phyloP scores from a whole-genome alignment of 805 yeast genomes.

The Komagataella pseudopastoris region DNA sequence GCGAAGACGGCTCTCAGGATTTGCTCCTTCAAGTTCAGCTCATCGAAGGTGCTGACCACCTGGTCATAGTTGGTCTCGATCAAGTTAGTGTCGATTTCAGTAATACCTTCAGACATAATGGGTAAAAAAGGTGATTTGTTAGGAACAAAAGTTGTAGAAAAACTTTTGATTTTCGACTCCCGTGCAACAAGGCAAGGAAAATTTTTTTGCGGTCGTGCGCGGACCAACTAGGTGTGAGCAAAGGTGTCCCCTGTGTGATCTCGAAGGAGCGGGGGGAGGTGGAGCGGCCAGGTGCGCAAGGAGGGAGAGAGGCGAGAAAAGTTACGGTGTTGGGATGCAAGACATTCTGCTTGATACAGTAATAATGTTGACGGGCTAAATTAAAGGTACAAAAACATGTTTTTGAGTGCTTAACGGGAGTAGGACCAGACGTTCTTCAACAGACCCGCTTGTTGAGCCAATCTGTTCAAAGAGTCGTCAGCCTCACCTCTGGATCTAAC shows the following conservation, averaged over 20 bases:
- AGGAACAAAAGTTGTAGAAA: not conserved
- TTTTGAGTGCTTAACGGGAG: constrained; percentile 48
- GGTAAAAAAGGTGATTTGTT: not conserved
- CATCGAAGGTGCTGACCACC: constrained; percentile 65
- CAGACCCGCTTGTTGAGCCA: constrained; percentile 97
- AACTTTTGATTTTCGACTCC: not conserved
- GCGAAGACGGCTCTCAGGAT: constrained; percentile 70
- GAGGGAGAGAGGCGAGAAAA: not conserved
- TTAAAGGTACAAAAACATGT: not conserved
- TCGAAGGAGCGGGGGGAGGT: not conserved
- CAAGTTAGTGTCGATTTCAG: constrained; percentile 69
- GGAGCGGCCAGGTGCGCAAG: not conserved
- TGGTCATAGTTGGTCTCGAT: constrained; percentile 96
- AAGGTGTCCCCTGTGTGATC: not conserved
- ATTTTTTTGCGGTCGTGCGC: not conserved
- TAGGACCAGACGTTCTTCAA: constrained; percentile 91
- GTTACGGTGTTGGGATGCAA: not conserved
- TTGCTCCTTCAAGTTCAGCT: constrained; percentile 59
- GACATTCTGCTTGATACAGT: not conserved
- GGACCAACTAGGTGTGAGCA: not conserved
- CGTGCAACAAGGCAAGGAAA: not conserved
- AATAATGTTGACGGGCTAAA: not conserved
- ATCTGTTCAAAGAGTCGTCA: constrained; percentile 98
- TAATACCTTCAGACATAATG: constrained; percentile 53
- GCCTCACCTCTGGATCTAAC: constrained; percentile 99